Base-by-base conservation (phyloP, 257 asterid genomes). In the Osmanthus fragrans region DNA sequence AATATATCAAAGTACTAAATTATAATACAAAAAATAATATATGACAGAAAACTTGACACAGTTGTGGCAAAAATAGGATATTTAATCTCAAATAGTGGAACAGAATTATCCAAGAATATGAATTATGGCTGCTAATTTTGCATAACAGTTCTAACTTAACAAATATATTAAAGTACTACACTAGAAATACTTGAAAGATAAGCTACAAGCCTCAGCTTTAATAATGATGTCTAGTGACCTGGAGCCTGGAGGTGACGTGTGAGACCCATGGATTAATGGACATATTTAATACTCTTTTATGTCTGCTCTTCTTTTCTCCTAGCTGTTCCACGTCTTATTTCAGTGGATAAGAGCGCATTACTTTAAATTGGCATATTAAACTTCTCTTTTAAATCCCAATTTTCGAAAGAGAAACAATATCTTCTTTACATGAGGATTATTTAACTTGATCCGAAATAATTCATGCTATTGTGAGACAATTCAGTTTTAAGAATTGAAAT, bases 361-460 rank as follows among this genome's bases (percentile, higher is more conserved):
- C 66, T 58, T 16, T 58, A 19, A 58, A 58, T 58, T 58, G 30
- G 66, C 66, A 58, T 58, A 66, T 34, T 60, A 67, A 73, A 32
- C 81, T 54, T 42, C 27, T 21, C 54, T 39, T 77, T 54, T 5
- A 23, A 66, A 67, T 70, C 60, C 40, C 19, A 56, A 67, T 39
- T 72, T 27, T 30, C 21, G 37, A 39, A 30, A 54, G 18, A 34
- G 54, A 19, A 19, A 34, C 29, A 25, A 36, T 70, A 36, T 34
- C 45, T 70, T 42, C 19, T 37, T 68, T 58, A 65, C 60, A 23
- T 30, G 19, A 39, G 32, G 47, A 33, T 32, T 56, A 30, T 3
- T 45, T 37, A 27, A 80, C 70, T 29, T 49, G 25, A 67, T 58
- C 1, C 25, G 13, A 33, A 37, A 37, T 73, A 66, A 23, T 58